Base-by-base conservation (phyloP, 1,139 yeast genomes). In the Magnusiomyces suaveolens region DNA sequence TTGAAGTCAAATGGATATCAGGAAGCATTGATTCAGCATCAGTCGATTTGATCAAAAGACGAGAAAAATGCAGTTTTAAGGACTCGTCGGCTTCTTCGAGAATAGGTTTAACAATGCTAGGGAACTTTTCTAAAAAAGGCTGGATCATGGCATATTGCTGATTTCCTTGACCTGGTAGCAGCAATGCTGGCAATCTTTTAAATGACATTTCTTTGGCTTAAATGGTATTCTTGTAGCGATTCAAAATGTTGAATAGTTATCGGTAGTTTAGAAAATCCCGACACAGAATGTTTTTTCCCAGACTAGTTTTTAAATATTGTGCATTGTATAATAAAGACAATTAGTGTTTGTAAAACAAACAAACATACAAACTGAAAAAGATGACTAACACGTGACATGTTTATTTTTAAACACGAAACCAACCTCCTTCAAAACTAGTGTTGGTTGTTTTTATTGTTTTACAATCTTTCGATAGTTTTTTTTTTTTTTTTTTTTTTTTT, bases 91-190 rank as follows among this genome's bases (percentile, higher is more conserved):
- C 60, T 52, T 68, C 66, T 18, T 67, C 67, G 6, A 72, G 57
- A 1, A 72, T 55, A 4, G 65, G 66, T 4, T 57, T 54, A 12
- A 64, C 64, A 4, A 63, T 56, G 3, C 32, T 18, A 2, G 67
- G 65, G 52, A 57, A 61, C 48, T 54, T 46, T 21, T 60, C 60
- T 18, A 59, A 55, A 39, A 67, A 61, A 3, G 61, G 62, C 16
- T 56, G 57, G 43, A 72, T 65, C 68, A 71, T 63, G 2, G 74
- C 76, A 3, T 64, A 62, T 39, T 63, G 57, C 60, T 73, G 77
- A 47, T 63, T 64, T 3, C 77, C 76, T 57, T 73, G 76, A 48
- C 76, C 76, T 2, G 72, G 70, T 48, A 69, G 63, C 48, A 65
- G 52, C 12, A 65, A 52, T 1, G 60, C 60, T 14, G 53, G 51